phyloP scores from a whole-genome alignment of 129 eudicot species.

The Ambrosia trifida region DNA sequence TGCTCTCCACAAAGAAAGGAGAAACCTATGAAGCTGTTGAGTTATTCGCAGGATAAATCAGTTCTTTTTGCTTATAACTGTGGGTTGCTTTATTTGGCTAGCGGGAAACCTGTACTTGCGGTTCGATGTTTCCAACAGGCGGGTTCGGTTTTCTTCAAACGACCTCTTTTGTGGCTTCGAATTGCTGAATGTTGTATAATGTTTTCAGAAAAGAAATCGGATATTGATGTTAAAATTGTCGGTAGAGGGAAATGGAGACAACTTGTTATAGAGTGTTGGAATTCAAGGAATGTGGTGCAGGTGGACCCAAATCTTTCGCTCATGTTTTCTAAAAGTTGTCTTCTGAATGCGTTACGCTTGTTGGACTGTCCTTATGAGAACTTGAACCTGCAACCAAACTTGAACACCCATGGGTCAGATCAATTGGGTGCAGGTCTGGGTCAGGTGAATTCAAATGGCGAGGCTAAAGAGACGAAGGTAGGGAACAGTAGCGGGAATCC shows the following conservation, averaged over 20 bases:
- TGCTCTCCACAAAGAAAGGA: conserved; percentile 58
- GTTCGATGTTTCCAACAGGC: conserved; percentile 73
- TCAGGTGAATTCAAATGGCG: conserved; percentile 73
- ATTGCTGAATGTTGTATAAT: conserved; percentile 86
- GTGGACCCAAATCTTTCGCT: conserved; percentile 53
- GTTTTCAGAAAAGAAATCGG: conserved; percentile 59
- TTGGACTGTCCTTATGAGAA: conserved; percentile 43
- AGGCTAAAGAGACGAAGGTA: conserved; percentile 66
- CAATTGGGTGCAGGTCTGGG: conserved; percentile 27
- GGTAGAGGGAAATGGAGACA: conserved; percentile 92
- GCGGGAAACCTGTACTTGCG: conserved; percentile 76
- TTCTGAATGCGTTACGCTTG: conserved; percentile 63
- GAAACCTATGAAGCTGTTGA: conserved; percentile 55
- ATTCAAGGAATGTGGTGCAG: conserved; percentile 38
- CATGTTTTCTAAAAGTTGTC: conserved; percentile 65
- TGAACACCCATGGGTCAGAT: conserved; percentile 29
- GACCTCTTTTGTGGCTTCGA: conserved; percentile 88
- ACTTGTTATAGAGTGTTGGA: conserved; percentile 49
- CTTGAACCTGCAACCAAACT: conserved; percentile 13
- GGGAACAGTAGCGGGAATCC: conserved; percentile 43
- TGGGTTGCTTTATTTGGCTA: conserved; percentile 69
- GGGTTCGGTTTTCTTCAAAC: conserved; percentile 57
- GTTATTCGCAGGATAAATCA: conserved; percentile 71
- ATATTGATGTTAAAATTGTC: conserved; percentile 53
- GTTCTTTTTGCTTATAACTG: conserved; percentile 68